Percentiles rank a stretch among this genome's conserved stretches.
Conservation (phyloP, 441 rosid species). For the Rhodomyrtus psidioides region DNA sequence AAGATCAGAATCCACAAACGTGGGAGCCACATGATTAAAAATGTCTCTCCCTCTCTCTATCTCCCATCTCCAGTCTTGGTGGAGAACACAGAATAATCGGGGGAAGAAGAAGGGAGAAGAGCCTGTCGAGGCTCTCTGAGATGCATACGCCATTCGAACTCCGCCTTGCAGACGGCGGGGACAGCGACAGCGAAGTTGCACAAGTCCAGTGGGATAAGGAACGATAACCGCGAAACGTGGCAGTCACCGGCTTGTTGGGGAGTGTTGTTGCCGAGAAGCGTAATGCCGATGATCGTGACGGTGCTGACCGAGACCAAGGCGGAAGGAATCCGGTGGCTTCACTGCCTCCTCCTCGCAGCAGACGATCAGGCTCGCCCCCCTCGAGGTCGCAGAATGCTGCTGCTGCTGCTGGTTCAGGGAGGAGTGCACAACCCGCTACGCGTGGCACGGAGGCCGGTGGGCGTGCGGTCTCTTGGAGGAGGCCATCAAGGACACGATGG, state of each 20-base stretch:
- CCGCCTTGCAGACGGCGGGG: neutral
- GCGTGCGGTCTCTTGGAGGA: neutral
- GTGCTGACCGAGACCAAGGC: neutral
- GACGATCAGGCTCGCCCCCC: neutral
- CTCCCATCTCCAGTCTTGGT: neutral
- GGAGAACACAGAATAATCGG: neutral
- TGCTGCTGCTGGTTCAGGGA: neutral
- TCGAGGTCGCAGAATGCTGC: neutral
- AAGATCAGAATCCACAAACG: too few relatives aligned
- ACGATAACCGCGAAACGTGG: neutral
- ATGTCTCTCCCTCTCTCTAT: neutral
- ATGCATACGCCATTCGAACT: neutral
- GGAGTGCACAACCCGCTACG: neutral
- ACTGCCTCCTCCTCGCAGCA: neutral
- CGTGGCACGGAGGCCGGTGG: neutral
- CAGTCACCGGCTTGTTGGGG: too few relatives aligned
- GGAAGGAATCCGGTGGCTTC: neutral
- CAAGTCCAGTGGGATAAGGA: neutral
- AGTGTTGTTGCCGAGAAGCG: neutral
- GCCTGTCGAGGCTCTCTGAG: neutral
- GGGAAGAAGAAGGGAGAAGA: neutral
- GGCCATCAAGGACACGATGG: neutral
- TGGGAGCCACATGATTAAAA: too few relatives aligned
- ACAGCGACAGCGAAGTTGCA: neutral
- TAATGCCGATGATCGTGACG: neutral